Percentiles rank a stretch among this genome's conserved stretches.
Conservation (phyloP, 495 filamentous ascomycete species). For the Stereocaulon alpinum region DNA sequence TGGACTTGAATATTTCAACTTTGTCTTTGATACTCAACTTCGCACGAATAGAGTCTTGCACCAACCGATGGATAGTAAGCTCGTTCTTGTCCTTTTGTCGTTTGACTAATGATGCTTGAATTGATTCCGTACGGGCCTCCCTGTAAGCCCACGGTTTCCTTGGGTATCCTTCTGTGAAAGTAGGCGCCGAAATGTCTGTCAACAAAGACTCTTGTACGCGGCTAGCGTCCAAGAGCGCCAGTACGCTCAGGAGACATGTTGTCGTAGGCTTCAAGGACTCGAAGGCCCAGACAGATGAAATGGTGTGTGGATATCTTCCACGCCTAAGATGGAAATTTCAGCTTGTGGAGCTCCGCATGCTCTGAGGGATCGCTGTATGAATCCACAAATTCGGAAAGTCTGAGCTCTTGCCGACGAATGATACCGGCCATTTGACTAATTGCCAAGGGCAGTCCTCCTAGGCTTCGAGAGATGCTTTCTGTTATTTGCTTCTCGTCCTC, state of each 20-base stretch:
- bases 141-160: conserved; percentile 6
- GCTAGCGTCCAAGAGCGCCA: conserved; percentile 31
- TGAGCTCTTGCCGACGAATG: conserved; percentile 24
- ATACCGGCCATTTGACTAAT: conserved; percentile 35
- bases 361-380: conserved; percentile 26
- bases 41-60: conserved; percentile 25
- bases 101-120: conserved; percentile 22
- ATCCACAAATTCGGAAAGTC: conserved; percentile 25
- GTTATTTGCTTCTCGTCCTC: conserved; percentile 11
- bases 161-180: conserved; percentile 6
- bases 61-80: conserved; percentile 27
- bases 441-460: conserved; percentile 34
- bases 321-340: conserved; percentile 17
- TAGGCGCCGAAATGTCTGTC: conserved; percentile 1
- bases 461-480: conserved; percentile 10
- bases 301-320: conserved; percentile 23
- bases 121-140: conserved; percentile 17
- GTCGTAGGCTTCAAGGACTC: conserved; percentile 22
- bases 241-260: conserved; percentile 24
- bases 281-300: conserved; percentile 34
- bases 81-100: conserved; percentile 17
- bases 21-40: conserved; percentile 19
- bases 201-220: conserved; percentile 27
- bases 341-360: conserved; percentile 19
- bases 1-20: conserved; percentile 3